Evolutionary conservation across 768 basidiomycete genomes (phyloP).

Genomic region (Kwoniella shandongensis): DNA sequence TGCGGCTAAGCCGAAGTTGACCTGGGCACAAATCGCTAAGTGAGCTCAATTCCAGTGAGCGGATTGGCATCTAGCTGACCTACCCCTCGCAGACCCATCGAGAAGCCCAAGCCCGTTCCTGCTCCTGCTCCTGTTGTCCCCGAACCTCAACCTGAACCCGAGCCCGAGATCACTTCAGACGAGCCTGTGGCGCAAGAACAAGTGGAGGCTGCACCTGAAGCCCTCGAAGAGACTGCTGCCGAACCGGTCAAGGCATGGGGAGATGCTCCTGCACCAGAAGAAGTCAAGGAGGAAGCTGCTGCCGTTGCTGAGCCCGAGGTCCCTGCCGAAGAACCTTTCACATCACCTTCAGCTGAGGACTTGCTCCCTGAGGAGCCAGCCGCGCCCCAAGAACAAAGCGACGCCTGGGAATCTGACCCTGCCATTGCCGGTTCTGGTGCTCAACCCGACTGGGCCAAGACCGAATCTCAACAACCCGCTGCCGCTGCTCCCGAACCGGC

Average conservation of each 20-base stretch:
- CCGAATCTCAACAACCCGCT: constrained; percentile 24
- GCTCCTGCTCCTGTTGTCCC: constrained; percentile 24
- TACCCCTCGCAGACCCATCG: constrained; percentile 33
- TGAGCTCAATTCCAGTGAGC: constrained; percentile 26
- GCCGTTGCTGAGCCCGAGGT: constrained; percentile 17
- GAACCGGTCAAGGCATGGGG: constrained; percentile 32
- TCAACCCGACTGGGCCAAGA: constrained; percentile 41
- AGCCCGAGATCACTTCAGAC: constrained; percentile 33
- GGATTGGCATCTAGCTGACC: neutral
- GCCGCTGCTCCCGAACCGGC: constrained; percentile 38
- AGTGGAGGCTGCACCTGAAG: constrained; percentile 22
- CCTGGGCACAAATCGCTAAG: constrained; percentile 56
- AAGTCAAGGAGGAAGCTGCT: constrained; percentile 34
- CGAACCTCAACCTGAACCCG: constrained; percentile 19
- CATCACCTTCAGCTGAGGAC: constrained; percentile 14
- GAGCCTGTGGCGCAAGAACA: constrained; percentile 34
- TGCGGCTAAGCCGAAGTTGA: constrained; percentile 50
- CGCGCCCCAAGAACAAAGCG: constrained; percentile 19
- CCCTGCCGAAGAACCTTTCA: constrained; percentile 23
- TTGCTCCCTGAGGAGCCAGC: constrained; percentile 22
- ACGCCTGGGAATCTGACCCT: constrained; percentile 37
- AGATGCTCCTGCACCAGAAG: constrained; percentile 34
- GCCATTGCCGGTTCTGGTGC: constrained; percentile 44
- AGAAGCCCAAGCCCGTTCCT: constrained; percentile 51
- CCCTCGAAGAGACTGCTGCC: constrained; percentile 19